Evolutionary conservation across 805 yeast species (phyloP).

Genomic region (Starmerella stigmatis): DNA sequence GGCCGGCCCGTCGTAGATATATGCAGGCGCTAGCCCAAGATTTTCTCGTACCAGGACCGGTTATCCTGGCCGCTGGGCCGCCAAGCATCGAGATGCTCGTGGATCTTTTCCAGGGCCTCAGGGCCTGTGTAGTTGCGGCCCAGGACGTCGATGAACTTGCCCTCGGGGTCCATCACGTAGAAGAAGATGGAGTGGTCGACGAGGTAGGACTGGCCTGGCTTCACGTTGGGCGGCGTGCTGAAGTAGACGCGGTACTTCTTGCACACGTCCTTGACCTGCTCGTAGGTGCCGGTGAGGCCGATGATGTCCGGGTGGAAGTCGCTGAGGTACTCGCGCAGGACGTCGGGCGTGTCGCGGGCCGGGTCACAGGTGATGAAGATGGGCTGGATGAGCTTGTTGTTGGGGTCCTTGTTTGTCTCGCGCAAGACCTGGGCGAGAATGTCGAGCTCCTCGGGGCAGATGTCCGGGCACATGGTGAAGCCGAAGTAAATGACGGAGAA

Average conservation of each 20-base stretch:
- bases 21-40: constrained; percentile 11
- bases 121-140: constrained; percentile 82
- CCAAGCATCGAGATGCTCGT: constrained; percentile 63
- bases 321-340: constrained; percentile 64
- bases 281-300: constrained; percentile 87
- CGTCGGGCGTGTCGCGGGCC: constrained; percentile 81
- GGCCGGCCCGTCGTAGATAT: too few relatives aligned
- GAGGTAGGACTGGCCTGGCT: constrained; percentile 90
- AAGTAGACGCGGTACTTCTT: constrained; percentile 88
- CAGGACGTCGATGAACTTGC: constrained; percentile 84
- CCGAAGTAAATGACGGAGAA: constrained; percentile 90
- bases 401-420: constrained; percentile 40
- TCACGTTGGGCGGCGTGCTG: constrained; percentile 89
- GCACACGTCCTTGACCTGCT: constrained; percentile 72
- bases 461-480: constrained; percentile 95
- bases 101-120: constrained; percentile 67
- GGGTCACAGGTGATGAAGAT: constrained; percentile 95
- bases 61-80: constrained; percentile 38
- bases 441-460: constrained; percentile 96
- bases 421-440: constrained; percentile 66
- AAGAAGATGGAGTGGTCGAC: constrained; percentile 97
- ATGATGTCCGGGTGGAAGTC: constrained; percentile 86
- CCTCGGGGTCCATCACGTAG: constrained; percentile 97
- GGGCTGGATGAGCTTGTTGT: constrained; percentile 48
- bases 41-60: constrained; percentile 18